A percentile compares a stretch with the other conserved stretches of the same genome.
phyloP scores from a whole-genome alignment of 768 basidiomycete species.

The Boletus rubescentipes region DNA sequence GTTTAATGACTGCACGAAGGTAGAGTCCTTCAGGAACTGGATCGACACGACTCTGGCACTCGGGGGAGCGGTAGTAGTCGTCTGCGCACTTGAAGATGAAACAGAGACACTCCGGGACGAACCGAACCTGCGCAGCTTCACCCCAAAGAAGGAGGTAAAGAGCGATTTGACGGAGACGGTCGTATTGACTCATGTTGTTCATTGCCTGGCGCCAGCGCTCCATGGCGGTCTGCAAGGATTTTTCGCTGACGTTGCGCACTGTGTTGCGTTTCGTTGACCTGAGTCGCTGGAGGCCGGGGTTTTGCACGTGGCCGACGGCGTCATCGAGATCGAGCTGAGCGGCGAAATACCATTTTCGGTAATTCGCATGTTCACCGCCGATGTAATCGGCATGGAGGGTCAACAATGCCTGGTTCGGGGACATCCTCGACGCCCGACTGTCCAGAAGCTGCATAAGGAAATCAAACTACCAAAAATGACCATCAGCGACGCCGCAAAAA shows the following conservation, averaged over 20 bases:
- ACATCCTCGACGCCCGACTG: conserved; percentile 95
- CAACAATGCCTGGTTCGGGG: conserved; percentile 90
- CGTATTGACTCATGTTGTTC: conserved; percentile 99
- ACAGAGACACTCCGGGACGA: conserved; percentile 94
- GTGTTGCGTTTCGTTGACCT: conserved; percentile 63
- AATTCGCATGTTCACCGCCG: conserved; percentile 97
- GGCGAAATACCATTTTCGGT: conserved; percentile 99
- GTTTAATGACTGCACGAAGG: conserved; percentile 85
- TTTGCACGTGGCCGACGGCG: conserved; percentile 88
- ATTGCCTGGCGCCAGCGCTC: conserved; percentile 96
- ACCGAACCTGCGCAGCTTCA: conserved; percentile 96
- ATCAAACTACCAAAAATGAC: conserved; percentile 64
- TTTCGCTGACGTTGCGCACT: conserved; percentile 56
- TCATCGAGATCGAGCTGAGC: conserved; percentile 98
- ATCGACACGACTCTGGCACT: conserved; percentile 91
- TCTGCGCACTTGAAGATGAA: conserved; percentile 99
- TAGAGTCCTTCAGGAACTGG: conserved; percentile 96
- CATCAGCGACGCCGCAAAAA: conserved; percentile 9
- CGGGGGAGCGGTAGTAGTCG: conserved; percentile 98
- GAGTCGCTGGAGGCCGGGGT: conserved; percentile 86
- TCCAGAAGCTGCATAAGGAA: conserved; percentile 97
- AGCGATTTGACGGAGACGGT: conserved; percentile 93
- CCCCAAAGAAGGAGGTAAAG: conserved; percentile 97
- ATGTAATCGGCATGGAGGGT: conserved; percentile 99
- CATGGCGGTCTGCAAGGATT: conserved; percentile 77